Conservation (phyloP, 1,284 basidiomycete genomes). For the Puccinia coronata region DNA sequence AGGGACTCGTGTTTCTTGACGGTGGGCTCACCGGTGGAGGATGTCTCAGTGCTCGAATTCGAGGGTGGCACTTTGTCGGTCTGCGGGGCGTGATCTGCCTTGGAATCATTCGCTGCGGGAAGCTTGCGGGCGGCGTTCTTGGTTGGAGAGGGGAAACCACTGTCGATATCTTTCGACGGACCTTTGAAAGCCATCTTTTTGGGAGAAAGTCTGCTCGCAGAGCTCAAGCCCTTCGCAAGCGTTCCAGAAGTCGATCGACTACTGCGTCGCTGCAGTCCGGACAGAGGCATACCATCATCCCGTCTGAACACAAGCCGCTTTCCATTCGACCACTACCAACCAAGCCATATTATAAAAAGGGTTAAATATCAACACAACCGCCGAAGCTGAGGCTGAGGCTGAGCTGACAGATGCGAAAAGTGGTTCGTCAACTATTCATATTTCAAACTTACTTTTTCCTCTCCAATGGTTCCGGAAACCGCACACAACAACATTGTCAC, state of each 20-base stretch:
- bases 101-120: background rate
- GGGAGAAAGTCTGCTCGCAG: background rate
- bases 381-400: background rate
- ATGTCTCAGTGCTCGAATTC: too few species aligned
- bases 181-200: slow-evolving; percentile 7
- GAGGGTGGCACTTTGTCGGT: background rate
- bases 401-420: background rate
- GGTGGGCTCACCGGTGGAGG: background rate
- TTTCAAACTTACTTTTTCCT: background rate
- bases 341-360: background rate
- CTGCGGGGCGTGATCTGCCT: background rate
- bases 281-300: background rate
- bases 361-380: background rate
- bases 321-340: background rate
- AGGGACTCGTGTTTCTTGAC: background rate
- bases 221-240: background rate
- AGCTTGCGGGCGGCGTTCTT: background rate
- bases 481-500: background rate
- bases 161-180: background rate
- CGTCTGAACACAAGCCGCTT: background rate
- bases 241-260: background rate
- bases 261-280: background rate
- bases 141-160: background rate
- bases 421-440: background rate
- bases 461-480: background rate